Percentiles rank a stretch among this genome's conserved stretches.
phyloP scores from a whole-genome alignment of 768 basidiomycete genomes.

The Hortiboletus campestris region DNA sequence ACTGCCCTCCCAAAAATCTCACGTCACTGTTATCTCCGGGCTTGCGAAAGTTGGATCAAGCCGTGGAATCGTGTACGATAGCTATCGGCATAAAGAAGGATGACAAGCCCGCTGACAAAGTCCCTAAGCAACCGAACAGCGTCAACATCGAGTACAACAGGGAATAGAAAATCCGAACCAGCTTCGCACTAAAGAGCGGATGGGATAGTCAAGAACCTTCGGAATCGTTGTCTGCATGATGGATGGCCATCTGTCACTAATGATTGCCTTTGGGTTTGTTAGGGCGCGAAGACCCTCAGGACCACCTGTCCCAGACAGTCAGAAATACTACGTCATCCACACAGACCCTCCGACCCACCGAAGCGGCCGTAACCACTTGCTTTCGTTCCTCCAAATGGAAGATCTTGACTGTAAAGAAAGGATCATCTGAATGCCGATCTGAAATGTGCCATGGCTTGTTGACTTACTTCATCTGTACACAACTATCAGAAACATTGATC shows the following conservation, averaged over 20 bases:
- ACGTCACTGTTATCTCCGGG: constrained; percentile 26
- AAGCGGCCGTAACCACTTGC: constrained; percentile 92
- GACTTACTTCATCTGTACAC: constrained; percentile 62
- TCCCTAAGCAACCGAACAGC: constrained; percentile 37
- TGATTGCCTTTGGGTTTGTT: constrained; percentile 86
- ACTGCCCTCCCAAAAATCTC: background rate
- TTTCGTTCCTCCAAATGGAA: constrained; percentile 95
- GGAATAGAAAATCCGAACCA: constrained; percentile 51
- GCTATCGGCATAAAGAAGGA: constrained; percentile 47
- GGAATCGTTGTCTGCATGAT: constrained; percentile 85
- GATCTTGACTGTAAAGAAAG: constrained; percentile 61
- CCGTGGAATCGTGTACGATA: constrained; percentile 45
- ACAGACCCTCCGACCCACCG: constrained; percentile 43
- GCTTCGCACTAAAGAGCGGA: constrained; percentile 67
- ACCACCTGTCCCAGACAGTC: constrained; percentile 54
- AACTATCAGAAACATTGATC: constrained; percentile 14
- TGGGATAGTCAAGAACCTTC: constrained; percentile 79
- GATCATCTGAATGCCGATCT: background rate
- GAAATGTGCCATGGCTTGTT: constrained; percentile 3
- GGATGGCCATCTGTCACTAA: constrained; percentile 83
- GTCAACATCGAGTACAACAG: background rate
- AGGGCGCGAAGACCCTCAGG: constrained; percentile 89
- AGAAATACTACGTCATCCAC: constrained; percentile 6
- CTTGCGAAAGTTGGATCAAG: constrained; percentile 39
- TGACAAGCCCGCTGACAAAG: constrained; percentile 48